Conservation (phyloP, 2,329 filamentous ascomycete genomes). For the Fusarium chaquense region DNA sequence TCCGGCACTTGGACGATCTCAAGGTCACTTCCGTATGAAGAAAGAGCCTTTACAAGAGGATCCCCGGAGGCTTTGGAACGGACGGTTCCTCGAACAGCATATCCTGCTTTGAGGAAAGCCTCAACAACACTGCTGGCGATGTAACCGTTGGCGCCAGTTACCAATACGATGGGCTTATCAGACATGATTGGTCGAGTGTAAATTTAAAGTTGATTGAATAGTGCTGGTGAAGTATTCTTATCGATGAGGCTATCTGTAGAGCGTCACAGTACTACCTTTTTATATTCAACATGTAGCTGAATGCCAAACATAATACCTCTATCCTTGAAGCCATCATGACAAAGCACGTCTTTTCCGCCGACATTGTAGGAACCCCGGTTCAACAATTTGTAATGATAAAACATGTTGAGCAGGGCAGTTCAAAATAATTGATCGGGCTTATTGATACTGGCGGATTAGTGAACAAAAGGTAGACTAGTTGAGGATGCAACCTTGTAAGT, state of each 20-base stretch:
- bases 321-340: neutral
- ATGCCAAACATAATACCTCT: neutral
- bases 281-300: neutral
- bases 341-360: neutral
- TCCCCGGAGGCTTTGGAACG: slow-evolving; percentile 48
- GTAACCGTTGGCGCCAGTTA: slow-evolving; percentile 57
- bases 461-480: neutral
- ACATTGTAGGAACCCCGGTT: neutral
- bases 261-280: neutral
- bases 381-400: neutral
- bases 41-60: slow-evolving; percentile 32
- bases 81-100: slow-evolving; percentile 54
- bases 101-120: slow-evolving; percentile 53
- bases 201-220: neutral
- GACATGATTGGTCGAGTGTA: slow-evolving; percentile 29
- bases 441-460: neutral
- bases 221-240: neutral
- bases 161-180: slow-evolving; percentile 47
- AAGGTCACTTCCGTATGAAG: slow-evolving; percentile 40
- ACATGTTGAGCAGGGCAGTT: no score
- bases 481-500: neutral
- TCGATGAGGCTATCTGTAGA: neutral
- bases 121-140: slow-evolving; percentile 54
- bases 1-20: slow-evolving; percentile 51
- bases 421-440: neutral